Evolutionary conservation across 169 alveolate species (phyloP), one percentile per base, ranked within the genome.

Genomic region (Plasmodium fragile): DNA sequence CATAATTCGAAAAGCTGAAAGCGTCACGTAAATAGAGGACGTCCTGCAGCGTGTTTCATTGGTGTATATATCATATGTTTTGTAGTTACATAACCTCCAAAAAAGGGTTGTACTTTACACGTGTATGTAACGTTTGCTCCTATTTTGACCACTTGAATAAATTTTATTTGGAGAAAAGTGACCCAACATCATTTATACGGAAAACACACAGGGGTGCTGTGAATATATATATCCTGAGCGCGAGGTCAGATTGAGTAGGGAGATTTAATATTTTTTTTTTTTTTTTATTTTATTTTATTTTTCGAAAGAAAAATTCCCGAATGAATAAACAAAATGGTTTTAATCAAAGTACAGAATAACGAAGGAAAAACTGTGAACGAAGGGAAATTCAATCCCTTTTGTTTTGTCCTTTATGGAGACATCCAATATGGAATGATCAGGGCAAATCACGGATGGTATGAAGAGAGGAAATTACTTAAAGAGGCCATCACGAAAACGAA

Each of bases 361-460:
- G 72, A 83, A 71, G 92, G 73, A 39, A 83, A 83, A 70, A 83
- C 28, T 41, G 70, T 36, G 6, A 16, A 16, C 49, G 92, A 22
- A 22, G 55, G 75, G 25, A 34, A 32, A 4, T 70, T 83, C 73
- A 18, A 13, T 18, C 92, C 82, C 11, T 83, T 83, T 49, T 85
- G 18, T 55, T 75, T 85, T 85, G 55, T 85, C 18, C 69, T 85
- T 16, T 85, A 13, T 41, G 93, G 87, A 16, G 87, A 36, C 43
- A 75, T 85, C 8, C 83, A 89, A 65, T 89, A 89, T 89, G 90
- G 82, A 1, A 53, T 79, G 90, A 78, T 53, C 43, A 53, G 65
- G 70, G 52, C n/a, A 22, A 78, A 89, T 78, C 36, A 59, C 36
- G 90, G 70, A 49, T 89, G 90, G 90, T 22, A 3, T 59, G 94